Evolutionary conservation across 2,329 filamentous ascomycete genomes (phyloP).

Genomic region (Clarireedia monteithiana): DNA sequence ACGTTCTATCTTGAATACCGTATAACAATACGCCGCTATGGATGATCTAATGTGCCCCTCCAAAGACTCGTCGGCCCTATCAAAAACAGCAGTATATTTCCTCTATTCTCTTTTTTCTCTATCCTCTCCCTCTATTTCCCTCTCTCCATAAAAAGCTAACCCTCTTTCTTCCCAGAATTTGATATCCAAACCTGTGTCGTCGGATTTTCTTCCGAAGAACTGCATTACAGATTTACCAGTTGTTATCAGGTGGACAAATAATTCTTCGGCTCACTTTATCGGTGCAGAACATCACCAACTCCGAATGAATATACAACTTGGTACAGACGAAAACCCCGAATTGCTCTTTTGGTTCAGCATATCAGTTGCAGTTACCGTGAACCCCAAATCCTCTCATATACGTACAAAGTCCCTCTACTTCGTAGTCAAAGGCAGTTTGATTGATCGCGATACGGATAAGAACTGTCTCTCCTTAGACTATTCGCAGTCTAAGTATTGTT

Average conservation of each 20-base stretch:
- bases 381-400: background rate
- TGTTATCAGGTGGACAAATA: background rate
- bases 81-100: background rate
- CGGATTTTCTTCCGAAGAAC: background rate
- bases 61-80: too few species aligned
- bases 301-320: background rate
- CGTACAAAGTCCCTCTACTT: background rate
- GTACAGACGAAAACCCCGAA: background rate
- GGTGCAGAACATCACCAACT: background rate
- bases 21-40: background rate
- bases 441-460: background rate
- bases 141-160: too few species aligned
- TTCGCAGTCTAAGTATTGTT: background rate
- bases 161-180: too few species aligned
- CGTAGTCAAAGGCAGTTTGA: background rate
- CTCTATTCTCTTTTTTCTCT: background rate
- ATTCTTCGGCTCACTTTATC: background rate
- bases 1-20: background rate
- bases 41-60: too few species aligned
- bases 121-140: too few species aligned
- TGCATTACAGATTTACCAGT: background rate
- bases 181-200: too few species aligned
- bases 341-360: background rate
- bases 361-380: background rate
- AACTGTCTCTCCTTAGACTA: background rate